phyloP scores from a whole-genome alignment of 2,329 filamentous ascomycete species.

The Pseudogymnoascus sp. region DNA sequence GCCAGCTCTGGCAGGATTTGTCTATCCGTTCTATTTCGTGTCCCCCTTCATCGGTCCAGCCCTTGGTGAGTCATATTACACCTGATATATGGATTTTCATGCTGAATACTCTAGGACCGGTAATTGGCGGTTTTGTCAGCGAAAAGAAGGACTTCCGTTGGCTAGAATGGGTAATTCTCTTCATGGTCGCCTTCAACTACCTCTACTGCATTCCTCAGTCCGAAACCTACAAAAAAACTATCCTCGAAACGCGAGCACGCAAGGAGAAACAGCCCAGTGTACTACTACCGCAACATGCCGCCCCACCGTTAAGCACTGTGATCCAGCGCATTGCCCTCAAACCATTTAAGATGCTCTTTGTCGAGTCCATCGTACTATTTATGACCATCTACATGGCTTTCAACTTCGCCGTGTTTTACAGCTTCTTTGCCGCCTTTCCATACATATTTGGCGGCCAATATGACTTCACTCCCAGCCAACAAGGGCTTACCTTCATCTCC shows the following conservation, averaged over 20 bases:
- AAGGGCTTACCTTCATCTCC: constrained; percentile 14
- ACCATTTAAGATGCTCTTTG: constrained; percentile 50
- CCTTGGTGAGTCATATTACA: background rate
- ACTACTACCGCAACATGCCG: background rate
- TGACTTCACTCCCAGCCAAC: constrained; percentile 29
- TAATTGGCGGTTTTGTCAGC: constrained; percentile 21
- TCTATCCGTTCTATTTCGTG: constrained; percentile 12
- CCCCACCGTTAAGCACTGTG: constrained; percentile 11
- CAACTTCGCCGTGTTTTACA: constrained; percentile 45
- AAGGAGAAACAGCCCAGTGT: constrained; percentile 1
- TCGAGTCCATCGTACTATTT: constrained; percentile 55
- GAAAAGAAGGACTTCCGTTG: constrained; percentile 22
- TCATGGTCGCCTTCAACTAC: constrained; percentile 12
- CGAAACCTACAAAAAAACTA: constrained; percentile 18
- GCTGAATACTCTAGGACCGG: constrained; percentile 28
- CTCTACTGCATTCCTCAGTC: constrained; percentile 12
- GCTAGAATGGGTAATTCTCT: constrained; percentile 16
- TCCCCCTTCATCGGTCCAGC: constrained; percentile 16
- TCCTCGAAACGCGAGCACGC: constrained; percentile 11
- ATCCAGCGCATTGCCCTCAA: constrained; percentile 15
- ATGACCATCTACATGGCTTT: constrained; percentile 42
- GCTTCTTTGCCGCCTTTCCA: constrained; percentile 44
- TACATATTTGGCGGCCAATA: constrained; percentile 40
- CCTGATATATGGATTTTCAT: background rate
- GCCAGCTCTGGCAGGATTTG: background rate